These are phyloP conservation scores for Vanrija humicola DNA, from an alignment of 1,284 basidiomycete species.

Conservation along the genomic window DNA sequence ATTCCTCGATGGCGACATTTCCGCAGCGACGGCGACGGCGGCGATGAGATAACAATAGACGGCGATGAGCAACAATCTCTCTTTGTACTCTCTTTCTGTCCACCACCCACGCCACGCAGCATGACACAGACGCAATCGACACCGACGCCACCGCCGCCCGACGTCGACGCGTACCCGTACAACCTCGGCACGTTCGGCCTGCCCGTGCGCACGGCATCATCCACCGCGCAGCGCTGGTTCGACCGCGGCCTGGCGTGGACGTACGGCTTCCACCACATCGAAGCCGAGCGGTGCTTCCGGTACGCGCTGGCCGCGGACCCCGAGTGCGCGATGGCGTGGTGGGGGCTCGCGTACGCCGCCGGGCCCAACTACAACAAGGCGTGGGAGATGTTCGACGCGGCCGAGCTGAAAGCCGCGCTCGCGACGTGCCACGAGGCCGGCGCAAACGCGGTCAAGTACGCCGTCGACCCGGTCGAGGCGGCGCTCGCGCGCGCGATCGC, in stretches of 20 bases:
- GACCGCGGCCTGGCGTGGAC: constrained; percentile 39
- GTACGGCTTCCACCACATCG: constrained; percentile 41
- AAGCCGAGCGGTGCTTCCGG: constrained; percentile 33
- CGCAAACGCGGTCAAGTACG: constrained; percentile 6
- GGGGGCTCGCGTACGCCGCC: constrained; percentile 38
- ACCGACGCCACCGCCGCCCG: neutral
- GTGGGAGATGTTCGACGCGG: constrained; percentile 21
- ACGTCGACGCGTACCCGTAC: constrained; percentile 15
- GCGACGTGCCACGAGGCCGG: constrained; percentile 8
- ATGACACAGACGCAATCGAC: neutral
- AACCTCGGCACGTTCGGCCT: constrained; percentile 23
- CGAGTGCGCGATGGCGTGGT: constrained; percentile 32
- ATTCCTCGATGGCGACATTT: too few species aligned
- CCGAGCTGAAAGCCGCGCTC: constrained; percentile 14
- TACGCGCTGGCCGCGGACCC: constrained; percentile 30
- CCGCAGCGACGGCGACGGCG: too few species aligned
- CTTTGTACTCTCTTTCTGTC: too few species aligned
- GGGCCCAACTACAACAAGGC: constrained; percentile 45
- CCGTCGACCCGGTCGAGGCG: constrained; percentile 6
- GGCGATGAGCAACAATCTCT: too few species aligned
- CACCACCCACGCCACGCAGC: neutral
- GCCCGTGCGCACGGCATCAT: constrained; percentile 24
- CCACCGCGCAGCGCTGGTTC: constrained; percentile 36
- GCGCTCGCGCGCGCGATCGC: constrained; percentile 11
- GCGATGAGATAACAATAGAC: too few species aligned